Conservation (phyloP, 345 rosid genomes). For the Populus simonii region DNA sequence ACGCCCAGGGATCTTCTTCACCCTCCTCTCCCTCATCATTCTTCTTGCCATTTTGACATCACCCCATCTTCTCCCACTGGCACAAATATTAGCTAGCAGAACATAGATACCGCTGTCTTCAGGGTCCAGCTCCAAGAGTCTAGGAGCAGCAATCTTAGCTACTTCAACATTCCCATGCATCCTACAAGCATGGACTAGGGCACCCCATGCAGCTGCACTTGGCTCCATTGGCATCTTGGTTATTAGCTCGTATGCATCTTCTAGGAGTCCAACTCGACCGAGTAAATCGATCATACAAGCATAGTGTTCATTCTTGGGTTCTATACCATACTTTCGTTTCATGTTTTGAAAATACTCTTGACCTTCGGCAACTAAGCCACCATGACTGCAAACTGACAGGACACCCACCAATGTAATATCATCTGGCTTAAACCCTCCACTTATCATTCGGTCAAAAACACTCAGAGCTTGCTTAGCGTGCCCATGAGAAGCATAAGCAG, state of each 20-base stretch:
- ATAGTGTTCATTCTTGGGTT: conserved; percentile 42
- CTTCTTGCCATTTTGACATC: conserved; percentile 30
- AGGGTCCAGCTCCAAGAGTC: conserved; percentile 33
- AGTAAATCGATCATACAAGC: conserved; percentile 43
- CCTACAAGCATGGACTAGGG: conserved; percentile 37
- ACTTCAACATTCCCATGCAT: conserved; percentile 34
- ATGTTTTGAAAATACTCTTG: conserved; percentile 24
- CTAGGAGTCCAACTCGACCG: conserved; percentile 34
- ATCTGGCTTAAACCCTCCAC: conserved; percentile 29
- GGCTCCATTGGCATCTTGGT: conserved; percentile 38
- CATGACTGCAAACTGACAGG: conserved; percentile 43
- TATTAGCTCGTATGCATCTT: conserved; percentile 32
- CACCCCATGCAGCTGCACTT: conserved; percentile 42
- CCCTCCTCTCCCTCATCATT: conserved; percentile 36
- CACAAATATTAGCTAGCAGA: conserved; percentile 30
- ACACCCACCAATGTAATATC: conserved; percentile 37
- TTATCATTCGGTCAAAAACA: conserved; percentile 28
- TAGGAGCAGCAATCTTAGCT: conserved; percentile 29
- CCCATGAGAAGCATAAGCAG: conserved; percentile 40
- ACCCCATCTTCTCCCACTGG: conserved; percentile 29
- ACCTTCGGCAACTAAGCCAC: conserved; percentile 37
- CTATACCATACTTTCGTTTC: conserved; percentile 19
- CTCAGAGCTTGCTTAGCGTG: conserved; percentile 30
- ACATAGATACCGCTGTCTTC: conserved; percentile 40
- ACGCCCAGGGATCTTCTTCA: conserved; percentile 40